Percentiles rank a stretch among this genome's conserved stretches.
These are phyloP conservation scores for Lepidium campestre DNA, from an alignment of 441 rosid species.

Conservation along the genomic window DNA sequence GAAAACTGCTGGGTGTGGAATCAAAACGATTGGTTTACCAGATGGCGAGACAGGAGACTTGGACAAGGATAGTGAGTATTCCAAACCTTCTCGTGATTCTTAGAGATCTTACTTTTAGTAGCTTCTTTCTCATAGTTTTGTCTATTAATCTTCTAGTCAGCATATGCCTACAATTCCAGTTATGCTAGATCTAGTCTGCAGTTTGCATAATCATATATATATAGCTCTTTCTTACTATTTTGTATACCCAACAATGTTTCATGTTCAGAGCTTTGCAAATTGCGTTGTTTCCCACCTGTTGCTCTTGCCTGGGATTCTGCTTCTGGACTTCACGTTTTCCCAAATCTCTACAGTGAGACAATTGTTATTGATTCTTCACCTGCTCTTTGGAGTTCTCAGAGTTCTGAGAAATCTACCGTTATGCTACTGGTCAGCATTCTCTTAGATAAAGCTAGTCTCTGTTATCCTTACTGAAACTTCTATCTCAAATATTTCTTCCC, in stretches of 20 bases:
- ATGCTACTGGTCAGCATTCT: slow-evolving; percentile 57
- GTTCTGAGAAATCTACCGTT: slow-evolving; percentile 66
- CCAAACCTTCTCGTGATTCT: slow-evolving; percentile 5
- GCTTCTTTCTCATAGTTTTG: background rate
- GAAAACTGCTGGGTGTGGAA: slow-evolving; percentile 82
- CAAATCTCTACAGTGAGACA: slow-evolving; percentile 61
- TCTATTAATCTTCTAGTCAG: slow-evolving; percentile 1
- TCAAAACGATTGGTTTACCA: slow-evolving; percentile 63
- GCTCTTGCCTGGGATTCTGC: slow-evolving; percentile 96
- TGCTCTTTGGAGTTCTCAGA: slow-evolving; percentile 63
- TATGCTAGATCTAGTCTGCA: slow-evolving; percentile 5
- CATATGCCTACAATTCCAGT: background rate
- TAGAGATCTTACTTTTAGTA: background rate
- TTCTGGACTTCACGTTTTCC: slow-evolving; percentile 74
- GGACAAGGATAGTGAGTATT: slow-evolving; percentile 68
- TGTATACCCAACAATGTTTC: background rate
- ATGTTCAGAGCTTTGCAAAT: slow-evolving; percentile 78
- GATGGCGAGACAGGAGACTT: slow-evolving; percentile 67
- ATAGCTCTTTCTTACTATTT: background rate
- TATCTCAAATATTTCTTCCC: slow-evolving; percentile 3
- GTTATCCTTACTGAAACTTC: background rate
- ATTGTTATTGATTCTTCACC: slow-evolving; percentile 79
- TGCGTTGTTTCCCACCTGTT: slow-evolving; percentile 96
- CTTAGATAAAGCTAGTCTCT: slow-evolving; percentile 1
- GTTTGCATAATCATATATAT: background rate